Base-by-base conservation (phyloP, 768 basidiomycete genomes). In the Panellus pusillus region DNA sequence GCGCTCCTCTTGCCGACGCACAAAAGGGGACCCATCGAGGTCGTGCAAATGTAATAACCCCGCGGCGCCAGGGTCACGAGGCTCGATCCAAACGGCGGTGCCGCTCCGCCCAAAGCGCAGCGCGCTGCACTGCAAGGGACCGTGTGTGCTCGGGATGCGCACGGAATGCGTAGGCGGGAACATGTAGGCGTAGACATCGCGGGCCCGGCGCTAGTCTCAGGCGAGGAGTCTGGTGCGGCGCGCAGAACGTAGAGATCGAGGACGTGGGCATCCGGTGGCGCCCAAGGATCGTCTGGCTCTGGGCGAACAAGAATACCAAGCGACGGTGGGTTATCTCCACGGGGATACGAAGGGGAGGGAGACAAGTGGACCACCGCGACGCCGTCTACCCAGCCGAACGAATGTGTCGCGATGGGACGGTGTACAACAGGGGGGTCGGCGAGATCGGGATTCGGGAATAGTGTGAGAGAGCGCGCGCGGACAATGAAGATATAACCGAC, bases 331-430 rank as follows among this genome's bases (percentile, higher is more conserved):
- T 1, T 38, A 40, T n/a, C 18, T 9, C 31, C 28, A 24, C 19
- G 6, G 15, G 20, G 40, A 45, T 15, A 35, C 44, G 24, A 24
- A 32, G 14, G 13, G 40, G 40, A n/a, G 19, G 39, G 50, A 20
- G 48, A 58, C 50, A 41, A 36, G 44, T 58, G 57, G 1, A 71
- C 57, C 2, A 80, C 73, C 2, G 76, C 76, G 35, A 83, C 72
- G 8, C 81, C 80, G 48, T 87, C 86, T 13, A 86, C 77, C 86
- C 86, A 87, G 14, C 86, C 86, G 59, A 86, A 86, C 3, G 81
- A 79, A 57, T 81, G 76, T 2, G 60, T 62, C 1, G 75, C 77
- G 36, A 75, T 63, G 0, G 78, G 71, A 1, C 61, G 47, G 49
- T 79, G 74, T 0, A 70, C 51, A 4, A 53, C 48, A 4, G 65